Base-by-base conservation (phyloP, 2,329 filamentous ascomycete genomes). In the Myotisia sp. region DNA sequence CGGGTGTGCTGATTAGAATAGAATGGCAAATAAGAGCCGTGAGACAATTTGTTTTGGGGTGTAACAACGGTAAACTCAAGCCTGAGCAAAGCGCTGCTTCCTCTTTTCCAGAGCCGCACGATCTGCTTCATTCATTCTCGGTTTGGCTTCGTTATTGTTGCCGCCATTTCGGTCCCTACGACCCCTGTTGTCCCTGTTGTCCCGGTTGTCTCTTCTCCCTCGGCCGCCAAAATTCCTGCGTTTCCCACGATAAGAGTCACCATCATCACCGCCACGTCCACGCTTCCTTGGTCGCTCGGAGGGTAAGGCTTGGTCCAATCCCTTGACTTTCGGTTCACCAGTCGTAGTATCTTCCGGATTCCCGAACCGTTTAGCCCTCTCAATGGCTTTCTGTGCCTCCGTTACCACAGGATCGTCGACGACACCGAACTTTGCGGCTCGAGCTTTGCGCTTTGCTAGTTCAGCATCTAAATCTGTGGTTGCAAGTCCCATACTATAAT, bases 361-460 rank as follows among this genome's bases (percentile, higher is more conserved):
- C 10, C 59, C 60, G 34, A 67, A 67, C 10, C 61, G 56, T 48
- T 65, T 63, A 3, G 63, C 62, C 18, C 63, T 55, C 38, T 63
- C 55, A 12, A 64, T 40, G 9, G 56, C 51, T 47, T 62, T 65
- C 40, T 58, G 51, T 8, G 61, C 58, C 34, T 64, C 62, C 31
- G 52, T 51, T 27, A 54, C 50, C 35, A 56, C 49, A 1, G 54
- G 44, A 14, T 59, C 56, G 37, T 60, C 56, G n/a, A 54, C 52
- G 23, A 60, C 57, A 13, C 62, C 62, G 42, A 67, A 67, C 38
- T 64, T 62, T 41, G 59, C 62, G 8, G 63, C 63, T 33, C 63
- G 61, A 23, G 58, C 57, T 46, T 63, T 63, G 40, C 63, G 61
- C 51, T 64, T 65, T 37, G 51, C 56, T 43, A 65, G 40, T 37